phyloP scores from a whole-genome alignment of 495 filamentous ascomycete genomes.

The Penicillium arizonense region DNA sequence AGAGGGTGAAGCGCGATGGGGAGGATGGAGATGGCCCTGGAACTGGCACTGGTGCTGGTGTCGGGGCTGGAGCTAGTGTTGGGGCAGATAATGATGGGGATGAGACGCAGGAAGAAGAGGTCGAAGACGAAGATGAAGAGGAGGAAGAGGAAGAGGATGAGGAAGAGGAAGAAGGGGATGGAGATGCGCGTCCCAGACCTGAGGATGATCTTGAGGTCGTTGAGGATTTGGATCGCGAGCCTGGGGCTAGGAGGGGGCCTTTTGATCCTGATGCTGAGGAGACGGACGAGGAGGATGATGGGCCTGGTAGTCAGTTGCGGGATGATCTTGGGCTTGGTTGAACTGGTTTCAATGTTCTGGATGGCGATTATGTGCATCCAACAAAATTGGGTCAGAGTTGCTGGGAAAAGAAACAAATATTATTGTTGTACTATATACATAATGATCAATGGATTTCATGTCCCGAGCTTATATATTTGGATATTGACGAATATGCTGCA shows the following conservation, averaged over 20 bases:
- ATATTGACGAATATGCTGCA: background rate
- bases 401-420: background rate
- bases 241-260: conserved; percentile 20
- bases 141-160: conserved; percentile 55
- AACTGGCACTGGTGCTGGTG: conserved; percentile 43
- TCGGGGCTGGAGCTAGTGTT: background rate
- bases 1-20: conserved; percentile 47
- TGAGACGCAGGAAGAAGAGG: conserved; percentile 53
- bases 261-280: conserved; percentile 44
- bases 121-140: conserved; percentile 52
- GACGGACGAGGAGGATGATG: conserved; percentile 45
- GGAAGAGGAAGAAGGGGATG: conserved; percentile 44
- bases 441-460: conserved; percentile 23
- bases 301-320: conserved; percentile 41
- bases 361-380: background rate
- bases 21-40: conserved; percentile 40
- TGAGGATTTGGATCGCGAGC: conserved; percentile 52
- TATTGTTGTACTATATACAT: conserved; percentile 22
- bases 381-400: background rate
- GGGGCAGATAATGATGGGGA: conserved; percentile 38
- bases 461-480: background rate
- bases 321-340: conserved; percentile 42
- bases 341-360: background rate
- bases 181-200: conserved; percentile 35
- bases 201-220: conserved; percentile 65